A percentile compares a stretch with the other conserved stretches of the same genome.
phyloP scores from a whole-genome alignment of 768 basidiomycete species.

The Hypholoma sublateritium region DNA sequence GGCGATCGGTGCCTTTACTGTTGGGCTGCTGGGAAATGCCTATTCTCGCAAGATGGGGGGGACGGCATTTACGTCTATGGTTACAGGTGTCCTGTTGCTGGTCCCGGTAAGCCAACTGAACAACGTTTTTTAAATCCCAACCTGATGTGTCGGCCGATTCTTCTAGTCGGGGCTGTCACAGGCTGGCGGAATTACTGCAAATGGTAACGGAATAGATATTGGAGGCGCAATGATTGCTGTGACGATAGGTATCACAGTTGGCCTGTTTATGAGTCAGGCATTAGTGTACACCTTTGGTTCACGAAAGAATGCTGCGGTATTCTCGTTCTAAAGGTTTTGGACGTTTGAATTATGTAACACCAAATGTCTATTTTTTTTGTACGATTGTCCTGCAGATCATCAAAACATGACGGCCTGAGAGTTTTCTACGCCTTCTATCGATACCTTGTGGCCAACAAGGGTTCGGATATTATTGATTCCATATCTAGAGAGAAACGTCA shows the following conservation, averaged over 20 bases:
- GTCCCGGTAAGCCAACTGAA: slow-evolving; percentile 64
- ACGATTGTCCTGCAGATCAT: slow-evolving; percentile 1
- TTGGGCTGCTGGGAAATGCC: slow-evolving; percentile 75
- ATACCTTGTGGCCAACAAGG: slow-evolving; percentile 95
- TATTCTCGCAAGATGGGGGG: slow-evolving; percentile 83
- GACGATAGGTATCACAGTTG: slow-evolving; percentile 87
- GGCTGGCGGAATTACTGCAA: slow-evolving; percentile 81
- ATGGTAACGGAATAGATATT: slow-evolving; percentile 80
- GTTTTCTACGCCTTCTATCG: slow-evolving; percentile 85
- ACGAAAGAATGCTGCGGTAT: slow-evolving; percentile 81
- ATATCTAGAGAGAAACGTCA: slow-evolving; percentile 55
- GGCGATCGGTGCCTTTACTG: slow-evolving; percentile 82
- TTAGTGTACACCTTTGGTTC: slow-evolving; percentile 85
- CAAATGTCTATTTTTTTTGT: neutral
- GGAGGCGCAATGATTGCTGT: slow-evolving; percentile 89
- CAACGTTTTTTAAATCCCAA: neutral
- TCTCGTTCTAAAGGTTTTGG: slow-evolving; percentile 62
- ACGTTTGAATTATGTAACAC: neutral
- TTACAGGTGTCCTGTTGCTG: slow-evolving; percentile 83
- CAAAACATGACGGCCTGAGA: slow-evolving; percentile 91
- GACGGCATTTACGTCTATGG: slow-evolving; percentile 90
- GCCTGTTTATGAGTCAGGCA: slow-evolving; percentile 85
- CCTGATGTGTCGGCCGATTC: slow-evolving; percentile 3
- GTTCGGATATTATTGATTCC: slow-evolving; percentile 97
- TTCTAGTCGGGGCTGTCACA: slow-evolving; percentile 79